Evolutionary conservation across 306 rosid species (phyloP).

Genomic region (Trifolium subterraneum): DNA sequence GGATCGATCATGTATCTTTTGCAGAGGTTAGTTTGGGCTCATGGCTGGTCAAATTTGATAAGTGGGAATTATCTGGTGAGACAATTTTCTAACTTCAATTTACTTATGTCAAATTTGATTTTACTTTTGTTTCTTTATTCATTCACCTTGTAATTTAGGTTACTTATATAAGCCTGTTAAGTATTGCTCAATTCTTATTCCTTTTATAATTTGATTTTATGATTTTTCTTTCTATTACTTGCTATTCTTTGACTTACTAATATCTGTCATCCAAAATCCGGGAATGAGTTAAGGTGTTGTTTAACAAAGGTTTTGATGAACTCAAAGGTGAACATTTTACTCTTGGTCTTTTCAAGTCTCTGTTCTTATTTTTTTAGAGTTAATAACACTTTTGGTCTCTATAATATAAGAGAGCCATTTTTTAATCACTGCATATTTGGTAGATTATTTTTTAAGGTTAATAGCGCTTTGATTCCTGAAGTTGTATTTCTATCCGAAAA

Average conservation of each 20-base stretch:
- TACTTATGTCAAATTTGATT: constrained; percentile 4
- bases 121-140: no score
- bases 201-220: neutral
- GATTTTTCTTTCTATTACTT: neutral
- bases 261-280: constrained; percentile 45
- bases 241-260: neutral
- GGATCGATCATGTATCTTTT: constrained; percentile 65
- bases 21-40: constrained; percentile 64
- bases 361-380: neutral
- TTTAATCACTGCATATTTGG: neutral
- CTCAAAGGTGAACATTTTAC: constrained; percentile 52
- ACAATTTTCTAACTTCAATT: constrained; percentile 20
- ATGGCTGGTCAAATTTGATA: constrained; percentile 74
- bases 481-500: no score
- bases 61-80: constrained; percentile 79
- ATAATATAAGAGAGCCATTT: neutral
- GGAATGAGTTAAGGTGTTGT: constrained; percentile 50
- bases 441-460: no score
- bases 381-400: neutral
- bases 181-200: neutral
- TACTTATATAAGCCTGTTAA: constrained; percentile 4
- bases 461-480: no score
- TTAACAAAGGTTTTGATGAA: constrained; percentile 69
- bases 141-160: constrained; percentile 1
- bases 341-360: neutral